Evolutionary conservation across 1,284 basidiomycete species (phyloP), one percentile per base, ranked within the genome.

Genomic region (Retiboletus fuscus): DNA sequence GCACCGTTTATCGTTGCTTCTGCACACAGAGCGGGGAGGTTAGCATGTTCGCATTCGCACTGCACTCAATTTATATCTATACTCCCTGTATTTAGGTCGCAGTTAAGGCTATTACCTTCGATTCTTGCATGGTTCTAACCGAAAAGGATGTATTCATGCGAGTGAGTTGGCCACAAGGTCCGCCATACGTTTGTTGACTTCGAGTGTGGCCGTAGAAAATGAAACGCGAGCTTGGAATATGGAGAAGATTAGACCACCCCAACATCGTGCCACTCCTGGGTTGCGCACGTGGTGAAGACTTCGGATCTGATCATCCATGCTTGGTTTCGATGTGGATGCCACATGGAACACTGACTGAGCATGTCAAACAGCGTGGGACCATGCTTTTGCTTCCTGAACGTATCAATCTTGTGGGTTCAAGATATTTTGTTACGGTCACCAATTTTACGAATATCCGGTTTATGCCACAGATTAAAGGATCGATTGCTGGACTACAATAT

Each of bases 251-350:
- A 20, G 39, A 61, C 1, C 67, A 73, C 15, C 68, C 53, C 10
- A 70, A 70, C 61, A 72, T 72, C 24, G 68, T 70, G 7, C 68
- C 64, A 1, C 55, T 72, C 43, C 26, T 70, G 3, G 70, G 70
- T 3, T 61, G 3, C 18, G 61, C 70, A n/a, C 3, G 3, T 2
- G 68, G 61, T 1, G 53, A 22, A 46, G 53, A 28, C 12, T 72
- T 72, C 16, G 70, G 46, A 22, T 71, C 72, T 2, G 65, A 73
- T 16, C 18, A 67, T 65, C 53, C 64, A 2, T 73, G 72, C 64
- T 64, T 73, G 57, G 72, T 73, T 49, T 60, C 68, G 12, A 34
- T 10, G 69, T 73, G 68, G 72, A 73, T 74, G 72, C 43, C 69
- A n/a, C 22, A 47, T 26, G 72, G 68, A 47, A 74, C 72, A 1